Conservation (phyloP, 2,329 filamentous ascomycete genomes). For the Byssoonygena ceratinophila region DNA sequence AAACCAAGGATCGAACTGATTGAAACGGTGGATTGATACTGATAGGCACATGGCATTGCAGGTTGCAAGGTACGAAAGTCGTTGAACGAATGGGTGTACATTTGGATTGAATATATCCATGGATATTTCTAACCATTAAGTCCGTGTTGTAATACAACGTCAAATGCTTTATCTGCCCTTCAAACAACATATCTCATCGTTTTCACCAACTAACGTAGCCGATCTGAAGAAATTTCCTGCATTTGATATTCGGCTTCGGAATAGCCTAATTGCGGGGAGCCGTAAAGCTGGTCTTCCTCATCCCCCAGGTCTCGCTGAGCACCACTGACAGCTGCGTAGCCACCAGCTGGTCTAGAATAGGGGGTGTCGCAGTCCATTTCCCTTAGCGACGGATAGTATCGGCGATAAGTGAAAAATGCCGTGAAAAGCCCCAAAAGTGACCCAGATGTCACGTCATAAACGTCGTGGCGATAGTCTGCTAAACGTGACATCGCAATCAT, state of each 20-base stretch:
- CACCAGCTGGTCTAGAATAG: slow-evolving; percentile 9
- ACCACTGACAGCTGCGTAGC: slow-evolving; percentile 6
- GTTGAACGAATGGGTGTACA: too few relatives aligned
- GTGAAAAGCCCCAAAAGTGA: slow-evolving; percentile 45
- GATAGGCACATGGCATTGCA: too few relatives aligned
- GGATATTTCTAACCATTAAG: too few relatives aligned
- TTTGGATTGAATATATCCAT: too few relatives aligned
- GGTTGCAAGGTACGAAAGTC: too few relatives aligned
- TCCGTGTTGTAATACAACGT: too few relatives aligned
- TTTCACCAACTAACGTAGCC: neutral
- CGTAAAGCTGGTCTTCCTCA: slow-evolving; percentile 15
- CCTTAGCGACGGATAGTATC: slow-evolving; percentile 45
- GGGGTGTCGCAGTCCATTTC: slow-evolving; percentile 14
- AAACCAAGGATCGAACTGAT: too few relatives aligned
- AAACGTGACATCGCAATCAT: slow-evolving; percentile 53
- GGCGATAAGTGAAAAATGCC: slow-evolving; percentile 49
- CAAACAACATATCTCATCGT: neutral
- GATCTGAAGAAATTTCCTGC: slow-evolving; percentile 3
- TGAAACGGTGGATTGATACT: too few relatives aligned
- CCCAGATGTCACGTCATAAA: slow-evolving; percentile 51
- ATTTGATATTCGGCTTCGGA: slow-evolving; percentile 9
- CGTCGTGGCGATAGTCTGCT: slow-evolving; percentile 55
- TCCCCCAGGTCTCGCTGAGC: slow-evolving; percentile 13
- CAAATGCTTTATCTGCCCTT: too few relatives aligned
- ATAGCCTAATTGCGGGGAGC: neutral